Evolutionary conservation across 2,329 filamentous ascomycete genomes (phyloP), one percentile per base, ranked within the genome.

Genomic region (Huntiella abstrusa): DNA sequence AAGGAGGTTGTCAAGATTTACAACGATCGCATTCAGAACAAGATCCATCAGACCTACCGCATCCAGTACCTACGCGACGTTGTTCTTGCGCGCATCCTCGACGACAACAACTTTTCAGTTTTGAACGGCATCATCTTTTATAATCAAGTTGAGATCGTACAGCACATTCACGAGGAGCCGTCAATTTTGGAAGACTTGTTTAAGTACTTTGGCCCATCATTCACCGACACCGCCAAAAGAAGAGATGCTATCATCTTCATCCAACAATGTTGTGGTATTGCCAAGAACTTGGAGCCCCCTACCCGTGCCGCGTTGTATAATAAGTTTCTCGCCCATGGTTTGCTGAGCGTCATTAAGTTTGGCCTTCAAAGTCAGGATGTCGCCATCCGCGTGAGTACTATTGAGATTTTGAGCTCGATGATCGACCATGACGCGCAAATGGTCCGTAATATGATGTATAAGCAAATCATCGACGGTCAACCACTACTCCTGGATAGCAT

Each of bases 41-140:
- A 96, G 66, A 96, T 98, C 35, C 87, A 95, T 58, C 85, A 87
- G 60, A 96, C 91, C 1, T 95, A 95, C 64, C 83, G 91, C 35
- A 66, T 98, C 33, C 87, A 94, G 58, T 98, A 98, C 59, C 71
- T 98, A 46, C 98, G 96, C 61, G 91, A 98, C 56, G 91, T 98
- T n/a, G 88, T 96, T 1, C 72, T 98, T 38, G 91, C 91, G 28
- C 77, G 91, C 52, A 96, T 98, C 52, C 71, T 98, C 51, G 91
- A 98, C 62, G 91, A 98, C 60, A 88, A 88, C 43, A 98, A 91
- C 15, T 98, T 96, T 61, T 93, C 85, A 17, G 87, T 96, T 19
- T 77, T 98, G 53, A 98, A 96, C 63, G 94, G 86, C 43, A 73
- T 96, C 55, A 98, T 98, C 54, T 98, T 95, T 66, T 98, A 93